These are phyloP conservation scores for Xerocomus minutiporus DNA, from an alignment of 1,284 basidiomycete species.

Conservation along the genomic window DNA sequence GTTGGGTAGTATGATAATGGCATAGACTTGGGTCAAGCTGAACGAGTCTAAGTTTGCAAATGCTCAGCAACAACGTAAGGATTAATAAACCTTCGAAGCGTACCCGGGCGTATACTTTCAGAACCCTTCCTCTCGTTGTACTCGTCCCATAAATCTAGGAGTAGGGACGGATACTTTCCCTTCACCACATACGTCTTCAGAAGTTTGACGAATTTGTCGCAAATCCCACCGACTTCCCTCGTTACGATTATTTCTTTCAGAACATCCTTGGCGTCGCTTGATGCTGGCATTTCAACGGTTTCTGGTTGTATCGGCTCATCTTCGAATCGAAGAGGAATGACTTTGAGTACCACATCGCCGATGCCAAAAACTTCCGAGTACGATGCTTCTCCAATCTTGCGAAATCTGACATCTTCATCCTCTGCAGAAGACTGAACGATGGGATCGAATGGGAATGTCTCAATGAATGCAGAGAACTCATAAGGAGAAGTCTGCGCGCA, in stretches of 20 bases:
- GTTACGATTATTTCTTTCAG: slow-evolving; percentile 87
- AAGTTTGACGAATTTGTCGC: slow-evolving; percentile 74
- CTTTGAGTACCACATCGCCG: slow-evolving; percentile 80
- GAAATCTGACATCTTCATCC: slow-evolving; percentile 40
- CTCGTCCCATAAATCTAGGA: slow-evolving; percentile 85
- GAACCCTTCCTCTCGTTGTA: slow-evolving; percentile 71
- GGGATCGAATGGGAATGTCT: slow-evolving; percentile 69
- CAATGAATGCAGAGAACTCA: slow-evolving; percentile 76
- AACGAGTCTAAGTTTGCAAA: slow-evolving; percentile 58
- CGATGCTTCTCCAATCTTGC: slow-evolving; percentile 93
- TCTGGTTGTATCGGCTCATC: slow-evolving; percentile 14
- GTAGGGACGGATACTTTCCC: slow-evolving; percentile 74
- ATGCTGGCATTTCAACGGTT: slow-evolving; percentile 55
- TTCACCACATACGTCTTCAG: slow-evolving; percentile 80
- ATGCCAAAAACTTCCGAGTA: slow-evolving; percentile 97
- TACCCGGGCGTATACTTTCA: slow-evolving; percentile 85
- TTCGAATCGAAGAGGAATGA: slow-evolving; percentile 63
- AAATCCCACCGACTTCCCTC: slow-evolving; percentile 66
- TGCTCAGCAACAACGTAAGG: slow-evolving; percentile 5
- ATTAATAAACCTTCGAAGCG: slow-evolving; percentile 7
- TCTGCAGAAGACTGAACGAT: slow-evolving; percentile 40
- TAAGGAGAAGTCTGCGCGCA: slow-evolving; percentile 62
- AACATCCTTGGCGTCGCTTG: slow-evolving; percentile 72
- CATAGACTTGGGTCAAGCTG: slow-evolving; percentile 72
- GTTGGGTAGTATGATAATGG: slow-evolving; percentile 83